Percentiles rank a stretch among this genome's conserved stretches.
phyloP scores from a whole-genome alignment of 83 land plant species.

The Picea abies region DNA sequence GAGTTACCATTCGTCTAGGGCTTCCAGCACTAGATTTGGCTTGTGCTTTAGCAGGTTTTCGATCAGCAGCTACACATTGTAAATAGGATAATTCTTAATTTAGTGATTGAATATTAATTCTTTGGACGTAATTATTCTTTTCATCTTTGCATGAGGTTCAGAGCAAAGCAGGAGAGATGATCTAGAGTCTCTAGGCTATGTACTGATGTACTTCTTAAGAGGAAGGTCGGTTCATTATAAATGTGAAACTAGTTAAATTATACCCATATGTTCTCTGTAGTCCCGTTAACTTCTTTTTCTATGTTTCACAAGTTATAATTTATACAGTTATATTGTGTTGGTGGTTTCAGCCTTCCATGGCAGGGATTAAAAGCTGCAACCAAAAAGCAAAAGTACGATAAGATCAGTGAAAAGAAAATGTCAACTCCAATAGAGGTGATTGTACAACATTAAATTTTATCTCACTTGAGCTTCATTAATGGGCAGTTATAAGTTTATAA shows the following conservation, averaged over 20 bases:
- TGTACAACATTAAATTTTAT: no score
- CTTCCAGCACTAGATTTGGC: no score
- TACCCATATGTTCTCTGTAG: neutral
- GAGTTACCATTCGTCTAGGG: neutral
- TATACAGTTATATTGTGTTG: neutral
- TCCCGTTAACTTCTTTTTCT: neutral
- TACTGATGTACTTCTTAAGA: conserved; percentile 74
- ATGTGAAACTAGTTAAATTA: neutral
- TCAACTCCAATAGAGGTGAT: conserved; percentile 80
- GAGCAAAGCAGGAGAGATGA: conserved; percentile 87
- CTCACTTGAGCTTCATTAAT: no score
- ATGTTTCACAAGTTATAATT: neutral
- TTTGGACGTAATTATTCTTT: neutral
- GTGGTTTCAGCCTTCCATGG: conserved; percentile 70
- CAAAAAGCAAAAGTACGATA: conserved; percentile 85
- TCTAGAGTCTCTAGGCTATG: conserved; percentile 81
- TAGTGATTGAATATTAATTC: neutral
- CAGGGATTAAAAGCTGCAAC: conserved; percentile 85
- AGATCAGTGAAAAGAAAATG: conserved; percentile 82
- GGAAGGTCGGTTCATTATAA: conserved; percentile 53
- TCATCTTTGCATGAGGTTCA: conserved; percentile 8
- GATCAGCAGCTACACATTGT: neutral
- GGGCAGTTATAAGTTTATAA: no score
- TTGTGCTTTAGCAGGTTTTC: neutral
- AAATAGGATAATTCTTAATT: neutral